Base-by-base conservation (phyloP, 345 rosid genomes). In the Melaleuca quinquenervia region DNA sequence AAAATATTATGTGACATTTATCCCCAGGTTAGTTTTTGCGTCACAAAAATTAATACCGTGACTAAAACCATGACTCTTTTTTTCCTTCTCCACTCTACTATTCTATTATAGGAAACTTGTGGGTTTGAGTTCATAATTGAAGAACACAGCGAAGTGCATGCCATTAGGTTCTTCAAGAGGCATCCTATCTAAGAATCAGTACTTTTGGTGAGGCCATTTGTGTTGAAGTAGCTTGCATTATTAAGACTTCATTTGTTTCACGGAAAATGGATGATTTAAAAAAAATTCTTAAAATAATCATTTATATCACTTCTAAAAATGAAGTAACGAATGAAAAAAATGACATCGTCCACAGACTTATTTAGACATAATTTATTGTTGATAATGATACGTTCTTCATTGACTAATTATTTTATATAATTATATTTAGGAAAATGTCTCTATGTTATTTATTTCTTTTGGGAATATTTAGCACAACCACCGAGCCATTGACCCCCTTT, bases 1-100 rank as follows among this genome's bases (percentile, higher is more conserved):
- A n/a, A n/a, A n/a, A n/a, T n/a, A n/a, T n/a, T 3, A 13, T 0
- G 1, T 6, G 18, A 60, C 16, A 27, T 27, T 12, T n/a, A 58
- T n/a, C 16, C 32, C 16, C 52, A 50, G 13, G 13, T 1, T 60
- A 27, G 27, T n/a, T 27, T 60, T 60, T 60, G 74, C 0, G 36
- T 60, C 29, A 27, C 6, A 13, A 60, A 60, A 60, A 60, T 36
- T 60, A n/a, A n/a, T n/a, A n/a, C n/a, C n/a, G n/a, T n/a, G n/a
- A n/a, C n/a, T n/a, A n/a, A n/a, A n/a, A n/a, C n/a, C n/a, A n/a
- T n/a, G 12, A 22, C 60, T 55, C 2, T 55, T 55, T 50, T 50
- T 55, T 5, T 22, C 22, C 24, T 10, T 6, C 1, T 6, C 16
- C 60, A 55, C 60, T n/a, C n/a, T 22, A 9, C 24, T 55, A 55